A percentile compares a stretch with the other conserved stretches of the same genome.
Conservation (phyloP, 225 moss, liverwort and hornwort genomes). For the Neckera pumila region DNA sequence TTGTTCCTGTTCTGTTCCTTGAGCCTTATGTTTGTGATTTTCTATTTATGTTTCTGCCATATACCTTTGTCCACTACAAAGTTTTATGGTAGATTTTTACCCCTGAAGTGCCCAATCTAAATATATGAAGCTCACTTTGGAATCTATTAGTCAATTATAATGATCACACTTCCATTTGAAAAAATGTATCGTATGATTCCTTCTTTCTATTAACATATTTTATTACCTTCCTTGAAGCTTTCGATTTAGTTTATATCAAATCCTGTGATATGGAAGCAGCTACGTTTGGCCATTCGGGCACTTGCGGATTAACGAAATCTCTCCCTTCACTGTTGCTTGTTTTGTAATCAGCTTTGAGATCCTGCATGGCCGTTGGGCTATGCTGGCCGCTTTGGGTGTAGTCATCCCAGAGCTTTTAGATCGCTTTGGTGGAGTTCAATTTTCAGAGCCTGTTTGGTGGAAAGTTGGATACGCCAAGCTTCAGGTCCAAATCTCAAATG, state of each 20-base stretch:
- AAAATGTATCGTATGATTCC: not conserved
- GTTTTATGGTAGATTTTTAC: not conserved
- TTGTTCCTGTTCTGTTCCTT: not conserved
- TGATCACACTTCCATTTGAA: not conserved
- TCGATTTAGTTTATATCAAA: not conserved
- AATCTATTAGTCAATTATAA: no score
- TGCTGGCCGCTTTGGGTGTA: constrained; percentile 90
- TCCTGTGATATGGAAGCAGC: not conserved
- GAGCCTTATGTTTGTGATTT: not conserved
- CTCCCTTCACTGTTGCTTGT: not conserved
- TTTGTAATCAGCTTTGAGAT: constrained; percentile 55
- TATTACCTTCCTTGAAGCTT: not conserved
- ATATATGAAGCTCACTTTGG: not conserved
- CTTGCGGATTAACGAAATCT: not conserved
- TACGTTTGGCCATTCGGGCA: not conserved
- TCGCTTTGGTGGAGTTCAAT: constrained; percentile 62
- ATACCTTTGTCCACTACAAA: not conserved
- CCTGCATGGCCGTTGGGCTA: constrained; percentile 96
- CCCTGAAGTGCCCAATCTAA: not conserved
- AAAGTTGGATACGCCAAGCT: constrained; percentile 89
- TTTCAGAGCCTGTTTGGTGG: constrained; percentile 97
- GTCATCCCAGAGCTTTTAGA: constrained; percentile 75
- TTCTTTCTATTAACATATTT: not conserved
- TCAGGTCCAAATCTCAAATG: constrained; percentile 30
- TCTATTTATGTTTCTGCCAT: not conserved